Conservation (phyloP, 2,329 filamentous ascomycete species). For the Hawksworthiomyces lignivorus region DNA sequence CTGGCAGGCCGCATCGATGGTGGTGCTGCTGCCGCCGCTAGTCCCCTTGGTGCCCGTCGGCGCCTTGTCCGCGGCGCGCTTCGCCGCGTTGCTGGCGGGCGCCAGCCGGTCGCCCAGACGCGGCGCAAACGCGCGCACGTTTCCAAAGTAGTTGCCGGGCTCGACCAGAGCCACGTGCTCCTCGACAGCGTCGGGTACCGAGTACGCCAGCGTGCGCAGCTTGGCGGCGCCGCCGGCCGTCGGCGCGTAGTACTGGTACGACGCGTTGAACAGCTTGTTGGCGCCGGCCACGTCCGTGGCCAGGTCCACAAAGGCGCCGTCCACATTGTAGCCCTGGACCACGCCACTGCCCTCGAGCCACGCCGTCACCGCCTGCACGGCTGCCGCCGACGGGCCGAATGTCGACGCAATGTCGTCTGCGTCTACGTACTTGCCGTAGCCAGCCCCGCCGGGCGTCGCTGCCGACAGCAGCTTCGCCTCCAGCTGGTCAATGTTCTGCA, state of each 20-base stretch:
- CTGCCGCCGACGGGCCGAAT: conserved; percentile 41
- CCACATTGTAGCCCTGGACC: conserved; percentile 30
- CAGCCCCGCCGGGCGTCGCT: conserved; percentile 48
- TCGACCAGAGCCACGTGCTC: conserved; percentile 54
- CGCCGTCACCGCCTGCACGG: conserved; percentile 38
- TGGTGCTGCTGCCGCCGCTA: conserved; percentile 24
- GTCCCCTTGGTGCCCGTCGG: conserved; percentile 17
- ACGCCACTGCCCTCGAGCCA: conserved; percentile 51
- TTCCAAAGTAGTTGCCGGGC: conserved; percentile 55
- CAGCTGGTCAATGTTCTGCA: conserved; percentile 29
- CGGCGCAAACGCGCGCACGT: conserved; percentile 7
- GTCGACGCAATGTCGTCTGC: conserved; percentile 47
- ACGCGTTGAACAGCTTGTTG: conserved; percentile 21
- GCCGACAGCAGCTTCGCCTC: conserved; percentile 53
- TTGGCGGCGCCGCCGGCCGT: conserved; percentile 19
- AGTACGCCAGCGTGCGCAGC: conserved; percentile 50
- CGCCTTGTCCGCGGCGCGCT: not conserved
- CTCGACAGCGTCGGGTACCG: conserved; percentile 48
- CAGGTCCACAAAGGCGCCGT: conserved; percentile 25
- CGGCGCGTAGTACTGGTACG: conserved; percentile 20
- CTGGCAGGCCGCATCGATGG: conserved; percentile 18
- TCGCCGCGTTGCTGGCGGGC: not conserved
- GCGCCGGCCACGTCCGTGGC: conserved; percentile 19
- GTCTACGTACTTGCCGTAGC: conserved; percentile 55
- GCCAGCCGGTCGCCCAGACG: not conserved